Conservation (phyloP, 257 asterid genomes). For the Lycium barbarum region DNA sequence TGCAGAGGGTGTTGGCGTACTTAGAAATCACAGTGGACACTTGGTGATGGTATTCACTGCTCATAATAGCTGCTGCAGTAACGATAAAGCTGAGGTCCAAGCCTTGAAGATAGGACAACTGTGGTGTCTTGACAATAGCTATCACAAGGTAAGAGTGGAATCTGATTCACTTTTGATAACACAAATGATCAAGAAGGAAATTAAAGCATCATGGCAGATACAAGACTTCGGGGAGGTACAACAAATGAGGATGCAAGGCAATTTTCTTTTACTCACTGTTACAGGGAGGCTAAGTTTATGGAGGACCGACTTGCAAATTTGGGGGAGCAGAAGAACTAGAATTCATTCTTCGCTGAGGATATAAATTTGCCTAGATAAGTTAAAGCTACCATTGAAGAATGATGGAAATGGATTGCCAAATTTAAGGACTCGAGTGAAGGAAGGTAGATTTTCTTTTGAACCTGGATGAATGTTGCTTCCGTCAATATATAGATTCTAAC, state of each 20-base stretch:
- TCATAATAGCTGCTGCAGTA: not conserved
- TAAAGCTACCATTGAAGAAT: conserved; percentile 9
- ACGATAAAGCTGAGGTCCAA: conserved; percentile 2
- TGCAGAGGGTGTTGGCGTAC: not conserved
- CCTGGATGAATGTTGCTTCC: not conserved
- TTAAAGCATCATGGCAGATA: not conserved
- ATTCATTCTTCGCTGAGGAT: conserved; percentile 2
- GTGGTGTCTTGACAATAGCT: not conserved
- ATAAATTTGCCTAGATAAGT: not conserved
- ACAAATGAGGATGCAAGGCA: conserved; percentile 7
- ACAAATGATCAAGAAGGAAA: not conserved
- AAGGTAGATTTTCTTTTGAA: conserved; percentile 25
- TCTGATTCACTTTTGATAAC: not conserved
- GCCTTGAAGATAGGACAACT: conserved; percentile 15
- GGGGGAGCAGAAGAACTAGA: not conserved
- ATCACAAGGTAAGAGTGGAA: conserved; percentile 17
- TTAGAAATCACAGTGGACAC: conserved; percentile 8
- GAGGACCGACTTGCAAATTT: not conserved
- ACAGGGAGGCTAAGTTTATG: not conserved
- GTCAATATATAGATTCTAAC: conserved; percentile 7
- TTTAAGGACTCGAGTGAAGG: not conserved
- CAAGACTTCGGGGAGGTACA: not conserved
- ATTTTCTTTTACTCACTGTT: too few relatives aligned
- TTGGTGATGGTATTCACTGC: conserved; percentile 9
- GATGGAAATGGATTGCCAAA: conserved; percentile 20